These are phyloP conservation scores for Daedaleopsis nitida DNA, from an alignment of 768 basidiomycete genomes.

Conservation along the genomic window DNA sequence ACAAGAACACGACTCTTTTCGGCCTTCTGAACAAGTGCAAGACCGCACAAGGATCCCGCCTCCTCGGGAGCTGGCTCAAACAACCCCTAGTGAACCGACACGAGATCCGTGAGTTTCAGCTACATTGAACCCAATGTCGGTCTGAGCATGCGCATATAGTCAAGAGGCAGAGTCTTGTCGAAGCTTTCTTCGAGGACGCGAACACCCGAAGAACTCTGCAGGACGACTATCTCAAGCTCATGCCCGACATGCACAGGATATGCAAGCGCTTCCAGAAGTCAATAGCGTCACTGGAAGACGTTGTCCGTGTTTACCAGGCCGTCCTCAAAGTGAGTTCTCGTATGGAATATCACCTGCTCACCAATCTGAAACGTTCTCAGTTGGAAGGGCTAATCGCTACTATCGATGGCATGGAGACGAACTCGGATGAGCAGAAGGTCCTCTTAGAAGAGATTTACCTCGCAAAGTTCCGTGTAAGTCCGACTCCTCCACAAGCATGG, in stretches of 20 bases:
- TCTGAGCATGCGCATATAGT: slow-evolving; percentile 43
- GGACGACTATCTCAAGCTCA: slow-evolving; percentile 85
- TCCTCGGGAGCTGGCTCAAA: slow-evolving; percentile 91
- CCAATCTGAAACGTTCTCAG: slow-evolving; percentile 37
- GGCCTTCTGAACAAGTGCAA: slow-evolving; percentile 95
- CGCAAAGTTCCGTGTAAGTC: slow-evolving; percentile 55
- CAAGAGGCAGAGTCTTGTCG: slow-evolving; percentile 85
- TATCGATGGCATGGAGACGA: slow-evolving; percentile 52
- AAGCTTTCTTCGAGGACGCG: slow-evolving; percentile 80
- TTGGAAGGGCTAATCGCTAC: slow-evolving; percentile 73
- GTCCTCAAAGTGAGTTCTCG: slow-evolving; percentile 63
- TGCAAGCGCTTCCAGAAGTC: slow-evolving; percentile 89
- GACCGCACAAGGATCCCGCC: slow-evolving; percentile 88
- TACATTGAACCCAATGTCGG: background rate
- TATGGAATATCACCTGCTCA: background rate
- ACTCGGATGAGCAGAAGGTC: slow-evolving; percentile 47
- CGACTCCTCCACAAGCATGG: background rate
- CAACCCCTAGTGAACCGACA: slow-evolving; percentile 94
- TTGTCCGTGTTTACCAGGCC: slow-evolving; percentile 94
- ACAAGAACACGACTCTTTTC: slow-evolving; percentile 84
- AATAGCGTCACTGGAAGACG: slow-evolving; percentile 86
- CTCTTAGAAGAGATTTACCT: slow-evolving; percentile 75
- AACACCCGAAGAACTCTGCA: slow-evolving; percentile 72
- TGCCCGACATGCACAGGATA: slow-evolving; percentile 93
- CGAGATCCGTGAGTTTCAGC: slow-evolving; percentile 71